Evolutionary conservation across 148 eudicot genomes (phyloP), one percentile per base, ranked within the genome.

Genomic region (Cornus kousa): DNA sequence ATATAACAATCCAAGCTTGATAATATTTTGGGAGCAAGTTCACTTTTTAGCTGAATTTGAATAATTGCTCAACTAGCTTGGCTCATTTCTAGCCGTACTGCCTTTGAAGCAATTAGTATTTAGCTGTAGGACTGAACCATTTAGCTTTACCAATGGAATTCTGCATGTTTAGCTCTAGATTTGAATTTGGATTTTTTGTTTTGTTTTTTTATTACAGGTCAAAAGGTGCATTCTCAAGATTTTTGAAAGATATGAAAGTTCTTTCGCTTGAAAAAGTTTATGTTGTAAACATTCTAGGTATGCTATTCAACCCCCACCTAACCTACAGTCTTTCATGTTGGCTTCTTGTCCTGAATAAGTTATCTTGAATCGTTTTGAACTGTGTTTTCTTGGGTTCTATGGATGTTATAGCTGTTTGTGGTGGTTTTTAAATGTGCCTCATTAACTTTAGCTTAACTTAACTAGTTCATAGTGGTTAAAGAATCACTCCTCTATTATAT

Each of bases 201-300:
- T 78, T 67, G 65, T 79, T 71, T 67, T 67, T 81, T 7, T 83
- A 14, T 82, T 73, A 84, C 91, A 90, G 97, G 73, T 80, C 83
- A 35, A 50, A 43, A 68, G 31, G 72, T 65, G 64, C 73, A 60
- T 77, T 1, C 43, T 79, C 76, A 78, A 83, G 89, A 83, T 90
- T 91, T 85, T 71, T 77, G 57, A 82, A 83, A 81, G 98, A 92
- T 82, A 82, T 92, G 89, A 92, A 92, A 82, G 84, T 75, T 79
- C 94, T 94, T 81, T 87, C 89, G 81, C 57, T 68, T 22, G 90
- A 94, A 9, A 92, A 85, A 82, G 89, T 93, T 79, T 94, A 83
- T 79, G 90, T 87, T 70, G 90, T 93, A 79, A 95, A 93, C 83
- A 90, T 89, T 87, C 83, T 95, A 85, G 99, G 99, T 96, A 96